Base-by-base conservation (phyloP, 176 grass and related monocot genomes). In the Saccharum spontaneum region DNA sequence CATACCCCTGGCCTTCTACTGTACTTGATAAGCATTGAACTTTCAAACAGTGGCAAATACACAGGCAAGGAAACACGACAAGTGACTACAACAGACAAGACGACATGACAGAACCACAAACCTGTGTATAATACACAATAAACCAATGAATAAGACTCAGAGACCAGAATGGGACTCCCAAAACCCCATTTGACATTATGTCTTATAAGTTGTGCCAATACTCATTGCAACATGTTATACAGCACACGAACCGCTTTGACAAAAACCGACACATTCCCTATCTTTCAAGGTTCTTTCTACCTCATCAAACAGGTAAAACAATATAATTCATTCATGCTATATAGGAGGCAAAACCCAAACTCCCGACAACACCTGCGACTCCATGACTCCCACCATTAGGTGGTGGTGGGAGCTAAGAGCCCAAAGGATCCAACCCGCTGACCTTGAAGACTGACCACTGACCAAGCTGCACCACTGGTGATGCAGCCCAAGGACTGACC, bases 361-460 rank as follows among this genome's bases (percentile, higher is more conserved):
- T 75, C 73, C 81, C 81, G 76, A 87, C 85, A 84, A 84, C 76
- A 76, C 80, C 79, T 80, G 83, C 69, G 38, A 69, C 64, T 74
- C 52, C 43, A 92, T 90, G 79, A 84, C 81, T 80, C 69, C 45
- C 83, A 86, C 82, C 76, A 66, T 44, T 55, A 64, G 61, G 57
- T 9, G 59, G 48, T 28, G 75, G 45, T 8, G 67, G 59, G 81
- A 82, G 71, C 76, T n/a, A 36, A 78, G 78, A 87, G 67, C 80
- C 86, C 80, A 83, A 83, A 75, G 61, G 38, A 92, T 62, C 87
- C 23, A 34, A 92, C 84, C 43, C 49, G 59, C 45, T 86, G 83
- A 92, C 83, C 89, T 87, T 87, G 50, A 87, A 67, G 61, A 75
- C 86, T 83, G 78, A 88, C 90, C 90, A 69, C 54, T 91, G 82